Evolutionary conservation across 176 grass and related monocot species (phyloP).

Genomic region (Lolium multiflorum): DNA sequence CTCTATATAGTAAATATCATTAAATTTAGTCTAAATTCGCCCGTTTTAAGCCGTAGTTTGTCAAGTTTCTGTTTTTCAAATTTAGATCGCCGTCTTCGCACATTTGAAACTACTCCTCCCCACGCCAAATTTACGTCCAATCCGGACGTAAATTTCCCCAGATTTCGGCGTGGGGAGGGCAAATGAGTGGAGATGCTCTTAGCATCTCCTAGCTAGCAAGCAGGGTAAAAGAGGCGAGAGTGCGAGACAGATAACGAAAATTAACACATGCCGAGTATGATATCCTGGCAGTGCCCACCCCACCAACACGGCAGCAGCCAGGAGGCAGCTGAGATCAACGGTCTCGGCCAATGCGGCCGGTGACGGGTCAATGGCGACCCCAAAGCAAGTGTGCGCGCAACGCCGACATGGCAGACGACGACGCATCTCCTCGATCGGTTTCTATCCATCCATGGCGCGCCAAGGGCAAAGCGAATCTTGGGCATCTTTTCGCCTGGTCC

Average conservation of each 20-base stretch:
- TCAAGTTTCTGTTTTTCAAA: no score
- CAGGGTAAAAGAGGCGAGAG: not conserved
- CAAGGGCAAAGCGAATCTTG: not conserved
- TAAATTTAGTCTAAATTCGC: no score
- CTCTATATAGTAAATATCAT: no score
- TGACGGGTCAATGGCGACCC: not conserved
- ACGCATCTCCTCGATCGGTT: slow-evolving; percentile 18
- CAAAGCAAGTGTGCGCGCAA: slow-evolving; percentile 36
- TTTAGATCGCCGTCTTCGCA: no score
- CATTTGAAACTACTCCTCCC: no score
- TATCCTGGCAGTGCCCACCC: not conserved
- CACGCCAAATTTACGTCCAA: no score
- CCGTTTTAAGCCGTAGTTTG: no score
- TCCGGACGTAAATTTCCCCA: no score
- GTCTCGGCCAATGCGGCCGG: not conserved
- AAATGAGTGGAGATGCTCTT: no score
- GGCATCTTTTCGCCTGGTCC: slow-evolving; percentile 24
- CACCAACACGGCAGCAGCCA: not conserved
- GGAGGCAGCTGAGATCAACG: not conserved
- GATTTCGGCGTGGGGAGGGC: no score
- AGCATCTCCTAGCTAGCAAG: not conserved
- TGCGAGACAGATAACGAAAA: not conserved
- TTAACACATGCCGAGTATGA: not conserved
- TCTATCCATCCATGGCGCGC: slow-evolving; percentile 25
- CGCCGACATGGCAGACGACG: slow-evolving; percentile 44